Conservation (phyloP, 2,329 filamentous ascomycete species). For the Domatiomyces catenatus region DNA sequence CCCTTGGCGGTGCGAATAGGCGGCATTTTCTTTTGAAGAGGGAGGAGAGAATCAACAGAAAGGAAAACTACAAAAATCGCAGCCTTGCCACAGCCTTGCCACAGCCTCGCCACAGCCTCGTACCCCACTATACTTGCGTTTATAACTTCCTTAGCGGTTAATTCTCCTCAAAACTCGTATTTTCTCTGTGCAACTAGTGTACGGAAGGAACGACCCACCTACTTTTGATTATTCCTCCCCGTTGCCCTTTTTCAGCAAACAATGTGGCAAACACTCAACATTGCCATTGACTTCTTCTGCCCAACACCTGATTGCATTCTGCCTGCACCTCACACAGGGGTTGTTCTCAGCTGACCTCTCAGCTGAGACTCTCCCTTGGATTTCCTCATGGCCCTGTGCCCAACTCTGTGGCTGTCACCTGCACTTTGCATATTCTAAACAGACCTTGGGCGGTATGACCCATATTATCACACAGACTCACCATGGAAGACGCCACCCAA, state of each 20-base stretch:
- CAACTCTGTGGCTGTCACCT: slow-evolving; percentile 8
- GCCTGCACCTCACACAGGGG: neutral
- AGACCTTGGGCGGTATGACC: slow-evolving; percentile 15
- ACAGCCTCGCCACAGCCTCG: neutral
- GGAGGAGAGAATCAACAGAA: neutral
- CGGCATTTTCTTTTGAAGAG: slow-evolving; percentile 34
- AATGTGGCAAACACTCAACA: neutral
- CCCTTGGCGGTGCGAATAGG: slow-evolving; percentile 41
- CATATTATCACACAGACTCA: slow-evolving; percentile 5
- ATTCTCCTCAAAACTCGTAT: neutral
- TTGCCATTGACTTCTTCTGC: neutral
- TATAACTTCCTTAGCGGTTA: neutral
- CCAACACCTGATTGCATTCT: neutral
- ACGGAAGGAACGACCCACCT: neutral
- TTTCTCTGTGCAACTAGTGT: neutral
- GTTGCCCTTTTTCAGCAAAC: neutral
- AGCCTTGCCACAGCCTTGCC: too few relatives aligned
- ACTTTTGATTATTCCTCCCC: too few relatives aligned
- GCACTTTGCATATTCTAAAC: slow-evolving; percentile 14
- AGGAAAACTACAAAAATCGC: neutral
- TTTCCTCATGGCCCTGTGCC: slow-evolving; percentile 11
- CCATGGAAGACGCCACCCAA: slow-evolving; percentile 21
- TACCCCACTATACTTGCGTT: neutral
- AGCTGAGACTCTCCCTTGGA: neutral
- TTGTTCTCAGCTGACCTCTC: neutral